Percentiles rank a stretch among this genome's conserved stretches.
phyloP scores from a whole-genome alignment of 2,329 filamentous ascomycete genomes.

The Albifimbria verrucaria region DNA sequence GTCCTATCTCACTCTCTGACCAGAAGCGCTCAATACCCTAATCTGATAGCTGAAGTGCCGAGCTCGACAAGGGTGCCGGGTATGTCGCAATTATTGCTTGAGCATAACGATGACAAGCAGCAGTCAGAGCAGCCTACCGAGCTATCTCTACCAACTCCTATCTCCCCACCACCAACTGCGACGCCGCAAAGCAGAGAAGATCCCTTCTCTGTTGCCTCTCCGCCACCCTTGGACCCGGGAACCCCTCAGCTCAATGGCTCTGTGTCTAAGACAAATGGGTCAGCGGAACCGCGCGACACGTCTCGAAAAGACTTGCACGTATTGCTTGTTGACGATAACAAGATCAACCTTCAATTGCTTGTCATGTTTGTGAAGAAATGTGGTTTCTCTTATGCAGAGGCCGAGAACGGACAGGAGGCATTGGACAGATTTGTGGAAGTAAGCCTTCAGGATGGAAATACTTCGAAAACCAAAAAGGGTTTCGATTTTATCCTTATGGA shows the following conservation, averaged over 20 bases:
- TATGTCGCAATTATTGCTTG: no score
- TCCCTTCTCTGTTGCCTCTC: neutral
- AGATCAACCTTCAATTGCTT: slow-evolving; percentile 39
- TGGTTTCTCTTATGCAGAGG: slow-evolving; percentile 37
- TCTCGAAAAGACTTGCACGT: slow-evolving; percentile 17
- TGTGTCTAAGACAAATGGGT: neutral
- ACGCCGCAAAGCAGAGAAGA: neutral
- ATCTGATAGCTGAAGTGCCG: no score
- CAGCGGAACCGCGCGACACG: neutral
- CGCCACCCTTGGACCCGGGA: slow-evolving; percentile 4
- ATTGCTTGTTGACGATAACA: slow-evolving; percentile 40
- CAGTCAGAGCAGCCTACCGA: no score
- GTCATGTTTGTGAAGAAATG: slow-evolving; percentile 40
- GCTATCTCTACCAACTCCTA: slow-evolving; percentile 25
- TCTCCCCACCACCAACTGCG: no score
- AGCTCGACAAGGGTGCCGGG: neutral
- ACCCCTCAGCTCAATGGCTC: slow-evolving; percentile 3
- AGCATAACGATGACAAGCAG: slow-evolving; percentile 25
- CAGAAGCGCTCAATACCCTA: no score
- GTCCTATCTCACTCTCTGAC: slow-evolving; percentile 21
- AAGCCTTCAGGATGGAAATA: slow-evolving; percentile 1
- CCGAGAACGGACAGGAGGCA: slow-evolving; percentile 44
- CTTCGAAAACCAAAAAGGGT: slow-evolving; percentile 3
- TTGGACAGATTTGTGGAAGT: slow-evolving; percentile 37
- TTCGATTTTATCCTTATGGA: slow-evolving; percentile 42